Evolutionary conservation across 2,329 filamentous ascomycete species (phyloP), one percentile per base, ranked within the genome.

Genomic region (Rhinocladiella similis): DNA sequence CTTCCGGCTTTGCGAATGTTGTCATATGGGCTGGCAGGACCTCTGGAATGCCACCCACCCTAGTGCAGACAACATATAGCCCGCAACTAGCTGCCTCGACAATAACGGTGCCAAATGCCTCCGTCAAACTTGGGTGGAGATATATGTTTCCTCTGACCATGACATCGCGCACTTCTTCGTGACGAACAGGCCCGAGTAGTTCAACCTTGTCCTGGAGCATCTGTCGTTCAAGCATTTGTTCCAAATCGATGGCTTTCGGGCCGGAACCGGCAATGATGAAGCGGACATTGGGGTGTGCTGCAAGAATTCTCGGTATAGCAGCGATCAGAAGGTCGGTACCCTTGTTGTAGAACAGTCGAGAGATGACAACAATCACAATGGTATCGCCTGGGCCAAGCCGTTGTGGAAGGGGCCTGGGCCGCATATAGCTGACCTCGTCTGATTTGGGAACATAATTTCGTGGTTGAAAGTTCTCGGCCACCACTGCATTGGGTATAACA

Each of bases 141-240:
- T 97, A 97, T 62, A 99, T 96, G 70, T 99, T 92, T 0, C 94
- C 94, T 53, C 90, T 85, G 16, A 97, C 88, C 94, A 99, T 99
- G 61, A 99, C 92, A 69, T 97, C 91, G 62, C 94, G 87, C 14
- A 99, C 94, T 68, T 97, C 91, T 69, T 99, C 95, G 69, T 99
- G 94, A 16, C 93, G 88, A 18, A 99, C 86, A 6, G 93, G 87
- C 2, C 94, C 94, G 3, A 99, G 80, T 79, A 99, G 88, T 68
- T 95, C 88, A 9, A 99, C 92, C 49, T 91, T 89, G 69, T 97
- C 92, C 70, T 97, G 93, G 7, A 97, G 79, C 3, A 96, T 90
- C 65, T 95, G 93, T 60, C 91, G 88, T 76, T 99, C 94, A 39
- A 99, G 85, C 89, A 97, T 99, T 69, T 99, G 95, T 72, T 99